Base-by-base conservation (phyloP, 2,329 filamentous ascomycete species). In the Paecilomyces sp. region DNA sequence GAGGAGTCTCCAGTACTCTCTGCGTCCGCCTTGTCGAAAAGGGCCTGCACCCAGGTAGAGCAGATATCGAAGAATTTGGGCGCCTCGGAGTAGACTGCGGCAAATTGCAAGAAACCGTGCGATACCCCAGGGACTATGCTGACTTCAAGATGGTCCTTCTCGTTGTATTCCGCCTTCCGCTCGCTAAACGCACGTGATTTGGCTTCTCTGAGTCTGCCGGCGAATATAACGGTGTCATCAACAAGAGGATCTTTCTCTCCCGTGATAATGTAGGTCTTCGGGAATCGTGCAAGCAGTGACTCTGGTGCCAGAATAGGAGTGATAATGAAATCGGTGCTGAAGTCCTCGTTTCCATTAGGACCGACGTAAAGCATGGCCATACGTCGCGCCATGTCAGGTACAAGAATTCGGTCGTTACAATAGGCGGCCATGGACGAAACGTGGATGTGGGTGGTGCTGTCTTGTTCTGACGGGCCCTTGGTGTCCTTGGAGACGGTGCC, bases 341-440 rank as follows among this genome's bases (percentile, higher is more conserved):
- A 33, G 31, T 33, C 31, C 8, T 47, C 36, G 15, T 92, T 88
- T 73, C 94, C 90, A 71, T 97, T 90, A 0, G 92, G 92, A 0
- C 94, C 94, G 58, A 99, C 89, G 73, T 99, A 99, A 3, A 99
- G 81, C 64, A 99, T 96, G 64, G 97, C 96, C 92, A 99, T 97
- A 63, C 92, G 91, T 33, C 94, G 89, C 89, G 97, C 97, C 91
- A 97, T 96, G 75, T 99, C 94, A 0, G 94, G 93, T 0, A 91
- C 93, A 12, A 99, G 82, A 30, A 99, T 90, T 30, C 94, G 88
- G 74, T 99, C 94, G 73, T 96, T 94, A 74, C 97, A 96, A 76
- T 97, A 97, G 0, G 93, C 97, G 36, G 97, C 94, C 86, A 96
- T 96, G n/a, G 88, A 92, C 0, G 91, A 92, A 71, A 93, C 96